Percentiles rank a stretch among this genome's conserved stretches.
Evolutionary conservation across 2,329 filamentous ascomycete genomes (phyloP).

Genomic region (Camillea tinctor): DNA sequence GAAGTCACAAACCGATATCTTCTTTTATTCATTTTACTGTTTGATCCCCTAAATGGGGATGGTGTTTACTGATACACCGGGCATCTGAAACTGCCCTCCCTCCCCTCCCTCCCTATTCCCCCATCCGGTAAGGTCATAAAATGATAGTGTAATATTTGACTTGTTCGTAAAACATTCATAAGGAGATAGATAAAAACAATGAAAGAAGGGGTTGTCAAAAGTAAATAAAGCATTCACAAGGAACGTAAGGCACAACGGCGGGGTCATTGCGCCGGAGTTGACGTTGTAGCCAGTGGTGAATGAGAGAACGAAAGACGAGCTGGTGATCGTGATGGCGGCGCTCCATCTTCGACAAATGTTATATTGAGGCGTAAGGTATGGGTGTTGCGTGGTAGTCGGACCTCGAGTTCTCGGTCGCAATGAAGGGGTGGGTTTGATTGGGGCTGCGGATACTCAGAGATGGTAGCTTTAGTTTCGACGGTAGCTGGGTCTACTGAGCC

Average conservation of each 20-base stretch:
- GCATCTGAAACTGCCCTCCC: background rate
- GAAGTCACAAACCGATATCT: background rate
- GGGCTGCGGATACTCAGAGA: background rate
- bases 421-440: conserved; percentile 1
- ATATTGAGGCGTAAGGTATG: conserved; percentile 5
- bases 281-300: background rate
- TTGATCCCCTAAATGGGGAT: background rate
- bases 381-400: conserved; percentile 6
- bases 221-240: conserved; percentile 5
- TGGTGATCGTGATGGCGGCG: conserved; percentile 4
- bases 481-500: background rate
- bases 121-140: conserved; percentile 5
- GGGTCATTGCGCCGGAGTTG: background rate
- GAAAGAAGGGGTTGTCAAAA: conserved; percentile 6
- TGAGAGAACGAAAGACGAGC: conserved; percentile 8
- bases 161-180: background rate
- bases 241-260: conserved; percentile 6
- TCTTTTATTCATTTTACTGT: background rate
- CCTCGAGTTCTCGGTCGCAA: conserved; percentile 1
- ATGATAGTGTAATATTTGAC: conserved; percentile 11
- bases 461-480: background rate
- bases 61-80: background rate
- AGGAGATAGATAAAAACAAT: conserved; percentile 10
- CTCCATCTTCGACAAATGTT: background rate
- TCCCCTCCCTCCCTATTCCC: background rate